Base-by-base conservation (phyloP, 2,329 filamentous ascomycete genomes). In the Leptographium galeiforme region DNA sequence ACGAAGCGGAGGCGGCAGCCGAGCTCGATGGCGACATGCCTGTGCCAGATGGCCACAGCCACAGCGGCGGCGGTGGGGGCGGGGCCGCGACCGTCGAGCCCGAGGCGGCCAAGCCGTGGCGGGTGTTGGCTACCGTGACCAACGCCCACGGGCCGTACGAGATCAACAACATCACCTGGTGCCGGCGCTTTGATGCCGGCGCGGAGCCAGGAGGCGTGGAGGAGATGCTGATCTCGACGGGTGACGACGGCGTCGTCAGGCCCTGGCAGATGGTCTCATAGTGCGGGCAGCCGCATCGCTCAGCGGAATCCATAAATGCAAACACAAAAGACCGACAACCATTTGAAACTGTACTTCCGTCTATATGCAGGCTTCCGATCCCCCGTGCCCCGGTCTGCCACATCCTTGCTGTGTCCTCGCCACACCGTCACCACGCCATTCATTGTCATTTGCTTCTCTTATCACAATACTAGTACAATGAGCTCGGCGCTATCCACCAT, bases 151-250 rank as follows among this genome's bases (percentile, higher is more conserved):
- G 89, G 1, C 87, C 94, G 2, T 96, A 91, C 63, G 93, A 98
- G 69, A 77, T 97, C 58, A 98, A 98, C 63, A 89, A 96, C 67
- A 78, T 93, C 49, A 82, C 80, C 2, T 98, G 93, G 93, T 89
- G 89, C 59, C 79, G 77, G 61, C 76, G 90, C 54, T 85, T 81
- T 54, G 89, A 95, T 65, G 74, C 75, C 50, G 83, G 72, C 1
- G 68, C 69, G 1, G 75, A 75, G 63, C 73, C 69, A 57, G 74
- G 67, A 52, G 73, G 75, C 4, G 66, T 72, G 30, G 88, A 95
- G 61, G 91, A 97, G 69, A 85, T 96, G 65, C 73, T 98, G 48
- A 73, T 97, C 19, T 93, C 86, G 16, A 95, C 90, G 0, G 93
- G 91, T 0, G 93, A 98, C 65, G 90, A 97, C 68, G 93, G 93